A percentile compares a stretch with the other conserved stretches of the same genome.
Conservation (phyloP, 108 stramenopile species). For the Fragilaria crotonensis region DNA sequence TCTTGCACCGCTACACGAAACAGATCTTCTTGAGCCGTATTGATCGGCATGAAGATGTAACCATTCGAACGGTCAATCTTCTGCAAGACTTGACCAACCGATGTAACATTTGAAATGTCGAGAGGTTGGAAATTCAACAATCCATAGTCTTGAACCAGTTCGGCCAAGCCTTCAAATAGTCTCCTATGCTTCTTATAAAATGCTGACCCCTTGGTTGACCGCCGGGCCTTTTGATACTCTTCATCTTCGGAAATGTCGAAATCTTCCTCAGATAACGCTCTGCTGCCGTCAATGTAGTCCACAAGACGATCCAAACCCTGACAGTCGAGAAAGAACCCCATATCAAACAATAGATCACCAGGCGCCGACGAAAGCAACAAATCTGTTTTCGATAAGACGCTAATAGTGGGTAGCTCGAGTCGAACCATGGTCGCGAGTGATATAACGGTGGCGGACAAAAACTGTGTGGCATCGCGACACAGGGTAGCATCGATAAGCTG, state of each 20-base stretch:
- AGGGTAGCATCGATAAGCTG: conserved; percentile 95
- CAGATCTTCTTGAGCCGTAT: background rate
- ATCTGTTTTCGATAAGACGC: conserved; percentile 94
- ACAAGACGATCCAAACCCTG: conserved; percentile 66
- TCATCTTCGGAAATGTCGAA: conserved; percentile 47
- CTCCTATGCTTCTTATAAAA: conserved; percentile 53
- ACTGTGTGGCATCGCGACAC: conserved; percentile 84
- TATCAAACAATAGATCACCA: conserved; percentile 44
- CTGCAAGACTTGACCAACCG: conserved; percentile 73
- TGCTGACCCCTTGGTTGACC: conserved; percentile 35
- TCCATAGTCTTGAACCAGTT: conserved; percentile 78
- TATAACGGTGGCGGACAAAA: conserved; percentile 89
- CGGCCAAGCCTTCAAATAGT: conserved; percentile 59
- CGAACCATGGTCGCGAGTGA: conserved; percentile 92
- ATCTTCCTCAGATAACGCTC: conserved; percentile 23
- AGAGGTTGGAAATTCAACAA: conserved; percentile 63
- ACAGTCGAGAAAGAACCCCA: conserved; percentile 80
- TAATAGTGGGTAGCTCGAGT: conserved; percentile 93
- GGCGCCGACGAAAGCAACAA: conserved; percentile 14
- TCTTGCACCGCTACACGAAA: background rate
- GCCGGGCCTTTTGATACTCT: conserved; percentile 62
- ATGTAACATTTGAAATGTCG: conserved; percentile 70
- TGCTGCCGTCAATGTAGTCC: conserved; percentile 58
- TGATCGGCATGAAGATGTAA: conserved; percentile 45
- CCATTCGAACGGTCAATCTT: conserved; percentile 81